Conservation (phyloP, 768 basidiomycete genomes). For the Macrolepiota dolichaula region DNA sequence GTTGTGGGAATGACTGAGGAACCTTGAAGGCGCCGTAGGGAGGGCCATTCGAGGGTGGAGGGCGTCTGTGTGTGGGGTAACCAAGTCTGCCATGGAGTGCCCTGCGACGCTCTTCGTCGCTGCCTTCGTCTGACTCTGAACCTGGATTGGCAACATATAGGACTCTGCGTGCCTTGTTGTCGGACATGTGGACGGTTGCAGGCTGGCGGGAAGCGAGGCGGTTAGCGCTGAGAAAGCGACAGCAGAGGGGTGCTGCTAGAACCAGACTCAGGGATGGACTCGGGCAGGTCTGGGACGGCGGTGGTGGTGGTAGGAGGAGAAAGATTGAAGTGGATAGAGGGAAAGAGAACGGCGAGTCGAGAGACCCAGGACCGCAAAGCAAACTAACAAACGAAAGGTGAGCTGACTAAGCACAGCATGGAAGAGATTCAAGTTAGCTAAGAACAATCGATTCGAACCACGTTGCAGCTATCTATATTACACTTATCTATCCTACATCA, state of each 20-base stretch:
- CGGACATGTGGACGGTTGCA: conserved; percentile 46
- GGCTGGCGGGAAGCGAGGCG: conserved; percentile 8
- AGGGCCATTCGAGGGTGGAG: conserved; percentile 14
- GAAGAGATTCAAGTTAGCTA: conserved; percentile 11
- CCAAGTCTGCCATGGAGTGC: conserved; percentile 12
- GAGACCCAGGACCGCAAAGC: conserved; percentile 12
- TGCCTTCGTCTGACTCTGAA: conserved; percentile 34
- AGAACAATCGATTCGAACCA: conserved; percentile 19
- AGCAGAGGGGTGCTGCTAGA: conserved; percentile 4
- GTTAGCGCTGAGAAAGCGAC: not conserved
- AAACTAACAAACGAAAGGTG: conserved; percentile 15
- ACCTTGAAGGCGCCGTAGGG: conserved; percentile 13
- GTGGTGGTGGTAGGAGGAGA: not conserved
- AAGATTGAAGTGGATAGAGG: not conserved
- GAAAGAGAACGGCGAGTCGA: conserved; percentile 10
- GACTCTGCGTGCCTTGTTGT: conserved; percentile 33
- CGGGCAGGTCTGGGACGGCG: not conserved
- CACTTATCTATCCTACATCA: conserved; percentile 18
- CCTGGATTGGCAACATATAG: conserved; percentile 63
- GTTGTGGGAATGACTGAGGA: conserved; percentile 18
- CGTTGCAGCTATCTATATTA: conserved; percentile 16
- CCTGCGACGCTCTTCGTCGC: conserved; percentile 22
- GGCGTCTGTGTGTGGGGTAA: conserved; percentile 9
- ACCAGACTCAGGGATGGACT: no score
- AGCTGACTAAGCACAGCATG: conserved; percentile 25